These are phyloP conservation scores for Chaetomium sp. DNA, from an alignment of 2,329 filamentous ascomycete species.

Conservation along the genomic window DNA sequence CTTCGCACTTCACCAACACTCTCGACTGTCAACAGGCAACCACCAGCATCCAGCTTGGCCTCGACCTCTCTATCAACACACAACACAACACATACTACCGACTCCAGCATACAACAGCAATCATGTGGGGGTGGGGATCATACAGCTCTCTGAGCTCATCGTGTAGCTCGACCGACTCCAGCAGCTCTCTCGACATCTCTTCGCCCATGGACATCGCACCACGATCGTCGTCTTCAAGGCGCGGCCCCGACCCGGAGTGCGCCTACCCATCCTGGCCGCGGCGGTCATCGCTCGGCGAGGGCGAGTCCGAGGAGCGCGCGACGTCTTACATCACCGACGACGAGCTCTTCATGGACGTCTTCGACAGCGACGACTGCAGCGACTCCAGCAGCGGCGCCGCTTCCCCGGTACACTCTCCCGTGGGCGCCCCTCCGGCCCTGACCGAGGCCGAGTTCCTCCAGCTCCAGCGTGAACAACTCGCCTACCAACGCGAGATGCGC, in stretches of 20 bases:
- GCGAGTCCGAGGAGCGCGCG: conserved; percentile 38
- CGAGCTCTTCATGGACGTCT: conserved; percentile 50
- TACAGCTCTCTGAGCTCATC: conserved; percentile 30
- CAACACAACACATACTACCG: conserved; percentile 14
- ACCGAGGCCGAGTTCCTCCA: conserved; percentile 44
- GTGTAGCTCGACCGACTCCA: conserved; percentile 27
- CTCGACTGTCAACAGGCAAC: too few species aligned
- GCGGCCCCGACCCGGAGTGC: conserved; percentile 40
- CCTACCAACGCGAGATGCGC: conserved; percentile 47
- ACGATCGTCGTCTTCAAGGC: conserved; percentile 31
- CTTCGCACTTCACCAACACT: neutral
- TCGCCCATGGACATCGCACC: conserved; percentile 42
- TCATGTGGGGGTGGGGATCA: conserved; percentile 48
- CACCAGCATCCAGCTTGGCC: too few species aligned
- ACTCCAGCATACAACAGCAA: neutral
- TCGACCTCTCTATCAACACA: neutral
- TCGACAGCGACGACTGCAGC: conserved; percentile 45
- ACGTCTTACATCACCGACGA: conserved; percentile 57
- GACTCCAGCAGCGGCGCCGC: conserved; percentile 43
- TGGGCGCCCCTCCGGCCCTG: conserved; percentile 27
- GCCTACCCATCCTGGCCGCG: conserved; percentile 56
- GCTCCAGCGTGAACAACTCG: conserved; percentile 44
- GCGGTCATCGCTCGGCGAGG: conserved; percentile 44
- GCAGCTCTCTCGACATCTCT: conserved; percentile 42
- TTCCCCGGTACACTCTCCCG: conserved; percentile 28